Evolutionary conservation across 768 basidiomycete genomes (phyloP).

Genomic region (Leccinum subtestaceum): DNA sequence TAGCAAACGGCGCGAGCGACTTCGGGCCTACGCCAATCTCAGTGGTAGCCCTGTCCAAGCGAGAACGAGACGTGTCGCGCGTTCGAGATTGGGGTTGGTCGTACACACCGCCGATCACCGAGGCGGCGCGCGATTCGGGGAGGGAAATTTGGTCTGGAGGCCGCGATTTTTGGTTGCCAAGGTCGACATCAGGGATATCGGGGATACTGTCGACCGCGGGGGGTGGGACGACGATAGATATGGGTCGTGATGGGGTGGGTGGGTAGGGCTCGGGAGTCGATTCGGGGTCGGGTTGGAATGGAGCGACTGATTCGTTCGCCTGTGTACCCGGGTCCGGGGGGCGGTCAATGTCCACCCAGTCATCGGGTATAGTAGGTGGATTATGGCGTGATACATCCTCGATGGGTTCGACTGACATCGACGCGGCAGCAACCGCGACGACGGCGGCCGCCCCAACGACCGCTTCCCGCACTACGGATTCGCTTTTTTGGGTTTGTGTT

Average conservation of each 20-base stretch:
- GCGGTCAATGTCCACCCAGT: conserved; percentile 28
- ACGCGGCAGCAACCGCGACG: neutral
- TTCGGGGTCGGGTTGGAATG: conserved; percentile 6
- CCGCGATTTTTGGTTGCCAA: neutral
- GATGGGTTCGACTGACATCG: conserved; percentile 2
- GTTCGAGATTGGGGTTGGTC: conserved; percentile 24
- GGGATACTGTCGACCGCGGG: conserved; percentile 10
- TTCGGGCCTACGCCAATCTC: conserved; percentile 24
- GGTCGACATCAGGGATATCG: conserved; percentile 20
- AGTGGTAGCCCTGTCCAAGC: conserved; percentile 17
- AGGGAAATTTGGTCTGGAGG: conserved; percentile 25
- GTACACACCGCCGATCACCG: conserved; percentile 27
- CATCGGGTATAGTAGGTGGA: conserved; percentile 25
- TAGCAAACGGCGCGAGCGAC: conserved; percentile 5
- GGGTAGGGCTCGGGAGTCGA: conserved; percentile 2
- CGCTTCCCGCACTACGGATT: conserved; percentile 1
- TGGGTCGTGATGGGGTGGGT: conserved; percentile 11
- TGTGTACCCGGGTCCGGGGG: conserved; percentile 4
- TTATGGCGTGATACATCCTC: conserved; percentile 19
- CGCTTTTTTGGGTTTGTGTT: conserved; percentile 12
- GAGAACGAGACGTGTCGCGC: conserved; percentile 13
- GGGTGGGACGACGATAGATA: conserved; percentile 12
- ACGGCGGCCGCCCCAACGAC: neutral
- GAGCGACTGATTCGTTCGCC: conserved; percentile 5
- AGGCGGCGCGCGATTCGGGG: conserved; percentile 30